Base-by-base conservation (phyloP, 2,329 filamentous ascomycete species). In the Clarireedia homoeocarpa region DNA sequence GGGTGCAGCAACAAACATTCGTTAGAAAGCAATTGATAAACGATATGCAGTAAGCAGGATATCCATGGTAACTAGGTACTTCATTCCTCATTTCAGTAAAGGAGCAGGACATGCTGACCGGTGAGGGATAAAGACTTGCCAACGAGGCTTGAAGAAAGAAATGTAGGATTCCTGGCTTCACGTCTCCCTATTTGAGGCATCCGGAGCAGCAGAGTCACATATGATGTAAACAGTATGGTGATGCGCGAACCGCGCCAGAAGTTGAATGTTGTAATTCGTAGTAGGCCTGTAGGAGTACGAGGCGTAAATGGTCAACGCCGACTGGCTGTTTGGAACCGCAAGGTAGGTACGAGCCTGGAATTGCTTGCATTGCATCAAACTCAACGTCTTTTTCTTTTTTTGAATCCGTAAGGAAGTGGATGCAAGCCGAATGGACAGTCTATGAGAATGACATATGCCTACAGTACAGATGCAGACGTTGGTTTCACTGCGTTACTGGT, bases 161-260 rank as follows among this genome's bases (percentile, higher is more conserved):
- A 2, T 53, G 38, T 10, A 14, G 14, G 10, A 40, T 48, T 27
- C 15, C 10, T 40, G 44, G 51, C 51, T 53, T 39, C 26, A 48
- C 23, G 44, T 39, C 44, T 48, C 51, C 44, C 39, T 6, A 52
- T 15, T 17, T 46, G 5, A 36, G 17, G 40, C 5, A 34, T 34
- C 12, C 30, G 30, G 9, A 12, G 30, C 30, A 34, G 30, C 10
- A 34, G 30, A 12, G 12, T 34, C 9, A 12, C 9, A 34, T 34
- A 12, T 34, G 30, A 34, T 34, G 30, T 34, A 34, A 34, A 34
- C 30, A 24, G 6, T 48, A 9, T 7, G 30, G 10, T 36, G 6
- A 14, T 48, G 34, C n/a, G 24, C 47, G 44, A 53, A 53, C 34
- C 51, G 30, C 12, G 44, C 51, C 51, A 53, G 39, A 48, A 48